A percentile compares a stretch with the other conserved stretches of the same genome.
Conservation (phyloP, 495 filamentous ascomycete genomes). For the Schizothecium vesticola region DNA sequence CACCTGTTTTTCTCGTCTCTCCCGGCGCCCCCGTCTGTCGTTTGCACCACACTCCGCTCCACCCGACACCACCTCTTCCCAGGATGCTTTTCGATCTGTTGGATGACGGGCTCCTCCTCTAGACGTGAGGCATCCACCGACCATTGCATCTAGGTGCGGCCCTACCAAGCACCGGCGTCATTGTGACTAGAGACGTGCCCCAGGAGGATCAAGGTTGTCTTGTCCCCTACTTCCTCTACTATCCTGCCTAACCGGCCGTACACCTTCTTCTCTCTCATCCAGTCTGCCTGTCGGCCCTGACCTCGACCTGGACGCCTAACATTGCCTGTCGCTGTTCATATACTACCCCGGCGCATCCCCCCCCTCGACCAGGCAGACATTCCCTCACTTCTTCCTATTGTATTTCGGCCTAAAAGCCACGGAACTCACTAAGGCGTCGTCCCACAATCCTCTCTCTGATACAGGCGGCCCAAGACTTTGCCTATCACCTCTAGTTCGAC, state of each 20-base stretch:
- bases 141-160: not conserved
- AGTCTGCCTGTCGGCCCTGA: not conserved
- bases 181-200: not conserved
- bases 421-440: not conserved
- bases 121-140: not conserved
- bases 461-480: not conserved
- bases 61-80: not conserved
- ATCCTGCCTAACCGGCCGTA: not conserved
- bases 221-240: not conserved
- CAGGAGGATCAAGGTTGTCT: not conserved
- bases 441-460: not conserved
- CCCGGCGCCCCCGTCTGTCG: not conserved
- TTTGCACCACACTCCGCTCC: too few relatives aligned
- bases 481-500: too few relatives aligned
- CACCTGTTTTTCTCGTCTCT: not conserved
- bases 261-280: not conserved
- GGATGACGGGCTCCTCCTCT: not conserved
- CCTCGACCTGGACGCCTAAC: too few relatives aligned
- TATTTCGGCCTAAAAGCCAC: too few relatives aligned
- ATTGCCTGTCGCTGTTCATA: not conserved
- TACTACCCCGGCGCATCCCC: not conserved
- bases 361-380: not conserved
- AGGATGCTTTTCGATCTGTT: not conserved
- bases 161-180: not conserved
- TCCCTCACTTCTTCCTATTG: too few relatives aligned